Conservation (phyloP, 148 eudicot genomes). For the Dysphania ambrosioides region DNA sequence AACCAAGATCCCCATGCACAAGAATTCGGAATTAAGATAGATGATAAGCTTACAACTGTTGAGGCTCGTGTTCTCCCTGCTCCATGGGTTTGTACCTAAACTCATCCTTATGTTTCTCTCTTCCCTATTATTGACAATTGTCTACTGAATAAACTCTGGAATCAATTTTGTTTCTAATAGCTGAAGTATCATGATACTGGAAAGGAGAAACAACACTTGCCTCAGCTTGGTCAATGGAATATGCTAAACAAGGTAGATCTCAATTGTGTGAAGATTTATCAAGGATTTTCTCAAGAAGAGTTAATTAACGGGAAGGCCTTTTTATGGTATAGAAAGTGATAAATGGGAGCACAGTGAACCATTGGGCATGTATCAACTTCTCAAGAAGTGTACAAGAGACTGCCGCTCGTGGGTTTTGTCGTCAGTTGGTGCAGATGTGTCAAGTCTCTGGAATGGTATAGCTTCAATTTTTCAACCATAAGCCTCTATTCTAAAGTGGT, state of each 20-base stretch:
- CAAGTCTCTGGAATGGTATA: conserved; percentile 72
- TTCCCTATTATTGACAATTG: background rate
- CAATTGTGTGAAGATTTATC: background rate
- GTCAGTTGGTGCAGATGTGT: conserved; percentile 70
- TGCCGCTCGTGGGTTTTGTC: conserved; percentile 65
- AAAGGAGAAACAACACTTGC: conserved; percentile 61
- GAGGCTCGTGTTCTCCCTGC: conserved; percentile 80
- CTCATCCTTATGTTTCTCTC: background rate
- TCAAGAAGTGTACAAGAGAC: conserved; percentile 64
- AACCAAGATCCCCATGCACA: conserved; percentile 59
- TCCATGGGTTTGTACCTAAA: conserved; percentile 52
- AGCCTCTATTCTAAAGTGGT: background rate
- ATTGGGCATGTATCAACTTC: conserved; percentile 82
- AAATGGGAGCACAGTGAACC: conserved; percentile 61
- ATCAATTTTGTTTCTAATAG: conserved; percentile 29
- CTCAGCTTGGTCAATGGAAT: conserved; percentile 84
- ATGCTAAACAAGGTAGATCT: conserved; percentile 67
- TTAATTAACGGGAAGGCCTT: background rate
- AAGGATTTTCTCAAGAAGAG: background rate
- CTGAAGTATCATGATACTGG: conserved; percentile 65
- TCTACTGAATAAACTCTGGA: background rate
- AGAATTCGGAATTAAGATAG: conserved; percentile 66
- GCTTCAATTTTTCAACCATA: background rate
- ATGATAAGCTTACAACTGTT: conserved; percentile 57
- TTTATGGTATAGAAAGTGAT: conserved; percentile 58